A percentile compares a stretch with the other conserved stretches of the same genome.
Conservation (phyloP, 2,329 filamentous ascomycete species). For the Alternaria panax region DNA sequence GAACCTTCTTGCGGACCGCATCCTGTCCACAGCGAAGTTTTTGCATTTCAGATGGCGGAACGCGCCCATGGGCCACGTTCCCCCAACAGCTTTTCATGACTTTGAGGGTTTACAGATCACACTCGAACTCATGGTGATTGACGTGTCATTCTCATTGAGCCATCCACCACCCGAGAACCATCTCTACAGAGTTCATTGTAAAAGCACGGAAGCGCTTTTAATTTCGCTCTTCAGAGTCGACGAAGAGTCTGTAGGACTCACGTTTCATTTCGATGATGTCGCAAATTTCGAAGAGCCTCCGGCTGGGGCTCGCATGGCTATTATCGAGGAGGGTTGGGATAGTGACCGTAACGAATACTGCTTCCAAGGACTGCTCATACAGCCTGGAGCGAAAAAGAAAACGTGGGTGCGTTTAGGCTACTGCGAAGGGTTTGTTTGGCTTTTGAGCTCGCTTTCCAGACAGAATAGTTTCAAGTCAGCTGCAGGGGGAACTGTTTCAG, state of each 20-base stretch:
- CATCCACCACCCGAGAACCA: no score
- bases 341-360: not conserved
- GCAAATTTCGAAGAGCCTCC: not conserved
- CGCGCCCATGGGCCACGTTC: not conserved
- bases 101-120: slow-evolving; percentile 2
- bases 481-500: not conserved
- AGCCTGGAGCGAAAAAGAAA: not conserved
- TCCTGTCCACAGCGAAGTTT: not conserved
- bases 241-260: not conserved
- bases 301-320: not conserved
- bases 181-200: no score
- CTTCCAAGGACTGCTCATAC: not conserved
- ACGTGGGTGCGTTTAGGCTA: not conserved
- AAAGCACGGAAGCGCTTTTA: not conserved
- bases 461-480: not conserved
- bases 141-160: no score
- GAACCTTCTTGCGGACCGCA: not conserved
- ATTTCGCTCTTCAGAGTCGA: not conserved
- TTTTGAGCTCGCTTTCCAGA: not conserved
- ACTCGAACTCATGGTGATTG: not conserved
- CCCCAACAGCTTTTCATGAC: not conserved
- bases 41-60: not conserved
- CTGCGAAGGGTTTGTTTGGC: not conserved
- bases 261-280: not conserved
- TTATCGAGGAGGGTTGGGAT: not conserved